Base-by-base conservation (phyloP, 371 early-diverging fungal species). In the Mortierella sp. region DNA sequence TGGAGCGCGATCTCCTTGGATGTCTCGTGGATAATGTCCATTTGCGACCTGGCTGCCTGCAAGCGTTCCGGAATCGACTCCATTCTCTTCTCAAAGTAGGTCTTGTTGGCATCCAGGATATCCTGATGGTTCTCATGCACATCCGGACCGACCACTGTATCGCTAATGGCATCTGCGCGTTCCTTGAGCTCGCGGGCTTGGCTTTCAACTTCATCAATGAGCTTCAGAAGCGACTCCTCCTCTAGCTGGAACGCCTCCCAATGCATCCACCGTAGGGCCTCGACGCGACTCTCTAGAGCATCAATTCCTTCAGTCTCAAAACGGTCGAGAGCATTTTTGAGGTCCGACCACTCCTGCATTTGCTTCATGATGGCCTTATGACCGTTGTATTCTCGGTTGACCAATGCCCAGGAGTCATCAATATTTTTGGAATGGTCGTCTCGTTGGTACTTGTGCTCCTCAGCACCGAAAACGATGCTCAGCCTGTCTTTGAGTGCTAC, bases 221-320 rank as follows among this genome's bases (percentile, higher is more conserved):
- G 26, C 41, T 49, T 42, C 23, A 60, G 24, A 21, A 76, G 78
- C n/a, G 50, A 31, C 15, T 60, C 58, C 23, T 76, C 78, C 50
- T 76, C 78, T 6, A 51, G 64, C 42, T 65, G 70, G 58, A 70
- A 76, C 1, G 65, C 61, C 39, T 76, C 78, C 78, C 78, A 76
- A 34, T 64, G 78, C 70, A 76, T 60, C 78, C 78, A 76, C 17
- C 70, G 24, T 41, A 76, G 19, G 4, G 65, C 70, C 32, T 76
- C 70, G 17, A 76, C 65, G 24, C 78, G 78, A 44, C 54, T 76
- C 50, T 76, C 78, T 24, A 76, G 53, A n/a, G 32, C 28, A n/a
- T 54, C 65, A n/a, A 76, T 60, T 3, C 65, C 51, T 11, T 76
- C 66, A 44, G 55, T 64, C 54, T 76, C 78, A 23, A 70, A 70